These are phyloP conservation scores for Moringa oleifera DNA, from an alignment of 345 rosid species.

Conservation along the genomic window DNA sequence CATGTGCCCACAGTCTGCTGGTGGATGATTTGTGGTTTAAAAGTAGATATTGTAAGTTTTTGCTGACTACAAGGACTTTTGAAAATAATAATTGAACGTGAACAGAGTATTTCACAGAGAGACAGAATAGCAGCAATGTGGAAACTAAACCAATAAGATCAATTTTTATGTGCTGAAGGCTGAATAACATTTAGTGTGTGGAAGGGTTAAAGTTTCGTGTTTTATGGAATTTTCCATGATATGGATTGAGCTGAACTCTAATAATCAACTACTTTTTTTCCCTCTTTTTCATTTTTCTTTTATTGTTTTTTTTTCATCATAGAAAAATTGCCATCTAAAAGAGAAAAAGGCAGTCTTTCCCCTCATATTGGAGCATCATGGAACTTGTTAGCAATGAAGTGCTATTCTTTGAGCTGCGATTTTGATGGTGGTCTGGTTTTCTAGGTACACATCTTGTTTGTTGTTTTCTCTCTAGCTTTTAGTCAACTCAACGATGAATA, in stretches of 20 bases:
- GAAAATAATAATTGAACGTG: background rate
- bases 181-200: too few relatives aligned
- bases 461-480: background rate
- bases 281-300: too few relatives aligned
- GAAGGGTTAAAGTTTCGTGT: too few relatives aligned
- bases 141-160: too few relatives aligned
- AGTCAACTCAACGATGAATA: background rate
- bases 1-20: too few relatives aligned
- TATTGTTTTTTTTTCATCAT: background rate
- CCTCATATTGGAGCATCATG: background rate
- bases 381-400: background rate
- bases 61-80: background rate
- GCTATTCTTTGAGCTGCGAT: conserved; percentile 1
- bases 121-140: background rate
- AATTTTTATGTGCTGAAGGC: too few relatives aligned
- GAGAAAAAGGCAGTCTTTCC: background rate
- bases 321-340: background rate
- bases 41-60: background rate
- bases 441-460: background rate
- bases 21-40: too few relatives aligned
- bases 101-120: background rate
- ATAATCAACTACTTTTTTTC: background rate
- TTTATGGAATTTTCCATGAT: background rate
- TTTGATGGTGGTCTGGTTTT: background rate
- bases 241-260: background rate